Evolutionary conservation across 73 alveolate species (phyloP).

Genomic region (Paramecium octaurelia): DNA sequence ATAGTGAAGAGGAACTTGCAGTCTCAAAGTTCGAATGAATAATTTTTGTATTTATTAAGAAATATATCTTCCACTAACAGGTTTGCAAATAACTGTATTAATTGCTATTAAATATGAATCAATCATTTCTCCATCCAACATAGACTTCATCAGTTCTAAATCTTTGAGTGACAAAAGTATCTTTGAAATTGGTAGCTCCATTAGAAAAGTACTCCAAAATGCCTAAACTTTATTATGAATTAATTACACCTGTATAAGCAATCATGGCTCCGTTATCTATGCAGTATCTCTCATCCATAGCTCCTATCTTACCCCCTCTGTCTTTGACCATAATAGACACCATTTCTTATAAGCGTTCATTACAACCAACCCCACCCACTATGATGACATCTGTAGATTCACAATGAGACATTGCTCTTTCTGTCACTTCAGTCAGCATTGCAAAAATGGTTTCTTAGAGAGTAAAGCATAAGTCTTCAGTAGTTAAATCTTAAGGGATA

Average conservation of each 20-base stretch:
- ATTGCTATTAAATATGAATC: not conserved
- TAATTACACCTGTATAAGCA: slow-evolving; percentile 93
- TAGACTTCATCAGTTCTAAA: slow-evolving; percentile 98
- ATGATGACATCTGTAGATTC: slow-evolving; percentile 93
- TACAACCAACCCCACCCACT: slow-evolving; percentile 99
- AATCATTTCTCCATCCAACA: slow-evolving; percentile 85
- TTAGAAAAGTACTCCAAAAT: slow-evolving; percentile 82
- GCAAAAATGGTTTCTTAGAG: slow-evolving; percentile 97
- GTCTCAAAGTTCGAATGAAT: slow-evolving; percentile 41
- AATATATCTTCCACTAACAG: too few relatives aligned
- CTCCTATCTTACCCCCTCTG: slow-evolving; percentile 97
- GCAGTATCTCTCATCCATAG: slow-evolving; percentile 99
- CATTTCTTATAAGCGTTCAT: slow-evolving; percentile 96
- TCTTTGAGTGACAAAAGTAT: slow-evolving; percentile 93
- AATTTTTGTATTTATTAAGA: not conserved
- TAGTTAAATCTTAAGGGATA: slow-evolving; percentile 66
- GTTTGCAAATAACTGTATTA: too few relatives aligned
- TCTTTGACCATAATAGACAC: slow-evolving; percentile 93
- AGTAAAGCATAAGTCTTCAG: slow-evolving; percentile 93
- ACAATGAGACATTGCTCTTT: slow-evolving; percentile 99
- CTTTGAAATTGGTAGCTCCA: slow-evolving; percentile 80
- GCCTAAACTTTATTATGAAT: not conserved
- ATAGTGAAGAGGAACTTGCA: slow-evolving; percentile 16
- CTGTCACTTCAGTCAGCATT: slow-evolving; percentile 98
- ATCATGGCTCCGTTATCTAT: slow-evolving; percentile 99